phyloP scores from a whole-genome alignment of 2,329 filamentous ascomycete species.

The Myrmaecium sp. region DNA sequence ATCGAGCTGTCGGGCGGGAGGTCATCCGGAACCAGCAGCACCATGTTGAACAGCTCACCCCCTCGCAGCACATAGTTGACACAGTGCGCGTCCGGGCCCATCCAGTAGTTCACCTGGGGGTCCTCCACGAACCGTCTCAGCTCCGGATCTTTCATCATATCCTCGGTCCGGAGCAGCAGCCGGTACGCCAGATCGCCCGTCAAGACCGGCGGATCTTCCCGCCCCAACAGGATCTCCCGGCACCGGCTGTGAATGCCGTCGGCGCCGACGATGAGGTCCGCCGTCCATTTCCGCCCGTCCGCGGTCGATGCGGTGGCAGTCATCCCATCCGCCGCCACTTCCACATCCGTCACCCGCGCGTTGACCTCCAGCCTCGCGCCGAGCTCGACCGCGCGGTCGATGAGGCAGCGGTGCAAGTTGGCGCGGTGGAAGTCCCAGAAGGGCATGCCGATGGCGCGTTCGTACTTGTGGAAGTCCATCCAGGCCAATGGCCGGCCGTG shows the following conservation, averaged over 20 bases:
- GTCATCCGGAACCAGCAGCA: constrained; percentile 33
- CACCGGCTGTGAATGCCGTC: constrained; percentile 32
- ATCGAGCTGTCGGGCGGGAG: constrained; percentile 29
- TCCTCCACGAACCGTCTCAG: constrained; percentile 27
- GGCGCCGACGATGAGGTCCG: constrained; percentile 30
- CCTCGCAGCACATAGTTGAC: constrained; percentile 36
- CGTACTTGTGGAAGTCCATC: constrained; percentile 30
- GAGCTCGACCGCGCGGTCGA: constrained; percentile 30
- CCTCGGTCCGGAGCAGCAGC: constrained; percentile 27
- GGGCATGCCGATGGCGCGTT: constrained; percentile 23
- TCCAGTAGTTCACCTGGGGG: constrained; percentile 36
- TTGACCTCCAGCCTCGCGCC: constrained; percentile 30
- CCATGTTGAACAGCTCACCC: constrained; percentile 34
- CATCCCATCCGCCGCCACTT: constrained; percentile 14
- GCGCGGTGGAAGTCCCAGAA: constrained; percentile 41
- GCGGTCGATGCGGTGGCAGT: constrained; percentile 23
- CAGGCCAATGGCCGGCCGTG: constrained; percentile 32
- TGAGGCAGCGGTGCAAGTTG: constrained; percentile 31
- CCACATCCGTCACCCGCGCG: constrained; percentile 24
- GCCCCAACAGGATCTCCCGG: constrained; percentile 27
- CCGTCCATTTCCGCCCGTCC: constrained; percentile 20
- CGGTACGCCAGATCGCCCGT: constrained; percentile 36
- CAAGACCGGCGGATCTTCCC: constrained; percentile 27
- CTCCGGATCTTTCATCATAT: constrained; percentile 30
- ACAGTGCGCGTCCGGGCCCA: constrained; percentile 34